Conservation (phyloP, 768 basidiomycete species). For the Fomitopsis serialis region DNA sequence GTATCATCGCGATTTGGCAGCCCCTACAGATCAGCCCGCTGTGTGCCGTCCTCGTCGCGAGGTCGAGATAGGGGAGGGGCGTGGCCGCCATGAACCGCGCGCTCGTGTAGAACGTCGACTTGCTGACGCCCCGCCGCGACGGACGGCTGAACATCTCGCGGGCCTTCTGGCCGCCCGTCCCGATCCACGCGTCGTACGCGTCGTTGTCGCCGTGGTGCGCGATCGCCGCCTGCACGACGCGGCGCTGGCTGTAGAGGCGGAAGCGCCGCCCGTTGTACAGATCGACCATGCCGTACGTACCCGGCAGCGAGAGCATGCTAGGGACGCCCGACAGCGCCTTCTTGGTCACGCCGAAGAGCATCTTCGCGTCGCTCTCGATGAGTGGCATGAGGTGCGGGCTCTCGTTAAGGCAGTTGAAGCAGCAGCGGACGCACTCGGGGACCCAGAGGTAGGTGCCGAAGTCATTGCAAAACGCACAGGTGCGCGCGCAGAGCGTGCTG, state of each 20-base stretch:
- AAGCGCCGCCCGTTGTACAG: neutral
- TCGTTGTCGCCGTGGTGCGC: neutral
- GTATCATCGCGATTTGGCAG: neutral
- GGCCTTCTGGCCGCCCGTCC: neutral
- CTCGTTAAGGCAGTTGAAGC: neutral
- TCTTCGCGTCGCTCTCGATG: neutral
- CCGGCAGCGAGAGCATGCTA: neutral
- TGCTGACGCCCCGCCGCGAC: neutral
- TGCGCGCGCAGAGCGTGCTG: neutral
- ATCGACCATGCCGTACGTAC: neutral
- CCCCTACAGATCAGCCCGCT: neutral
- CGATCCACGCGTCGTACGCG: neutral
- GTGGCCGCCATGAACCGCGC: neutral
- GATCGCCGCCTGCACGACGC: neutral
- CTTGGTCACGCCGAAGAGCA: neutral
- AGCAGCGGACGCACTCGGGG: slow-evolving; percentile 4
- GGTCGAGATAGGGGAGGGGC: neutral
- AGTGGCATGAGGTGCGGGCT: neutral
- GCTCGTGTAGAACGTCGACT: neutral
- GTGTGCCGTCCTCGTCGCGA: neutral
- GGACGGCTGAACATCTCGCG: neutral
- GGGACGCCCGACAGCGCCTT: neutral
- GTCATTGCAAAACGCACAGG: neutral
- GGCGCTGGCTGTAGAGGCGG: neutral
- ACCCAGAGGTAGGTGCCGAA: neutral